Conservation (phyloP, 208 protist species). For the Trypanosomatidae sp. region DNA sequence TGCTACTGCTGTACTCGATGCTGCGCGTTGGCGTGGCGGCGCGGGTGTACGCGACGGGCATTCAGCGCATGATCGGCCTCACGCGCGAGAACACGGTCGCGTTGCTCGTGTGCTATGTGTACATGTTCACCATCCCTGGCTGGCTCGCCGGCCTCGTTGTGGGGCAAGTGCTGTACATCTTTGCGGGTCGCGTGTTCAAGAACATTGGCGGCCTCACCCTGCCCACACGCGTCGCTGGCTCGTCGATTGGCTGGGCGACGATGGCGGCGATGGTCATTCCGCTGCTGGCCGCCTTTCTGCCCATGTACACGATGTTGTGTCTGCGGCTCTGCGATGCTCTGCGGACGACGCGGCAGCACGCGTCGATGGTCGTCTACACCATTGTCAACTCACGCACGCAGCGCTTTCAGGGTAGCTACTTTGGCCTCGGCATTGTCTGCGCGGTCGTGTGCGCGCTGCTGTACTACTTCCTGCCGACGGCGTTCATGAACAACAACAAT, state of each 20-base stretch:
- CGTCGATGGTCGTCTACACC: conserved; percentile 42
- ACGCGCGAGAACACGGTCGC: conserved; percentile 25
- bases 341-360: conserved; percentile 49
- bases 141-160: conserved; percentile 54
- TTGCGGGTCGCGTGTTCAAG: conserved; percentile 17
- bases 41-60: conserved; percentile 89
- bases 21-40: conserved; percentile 89
- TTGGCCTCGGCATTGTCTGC: conserved; percentile 40
- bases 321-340: conserved; percentile 81
- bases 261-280: conserved; percentile 80
- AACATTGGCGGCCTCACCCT: conserved; percentile 26
- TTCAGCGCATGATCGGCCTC: conserved; percentile 89
- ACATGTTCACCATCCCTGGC: conserved; percentile 70
- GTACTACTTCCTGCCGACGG: conserved; percentile 90
- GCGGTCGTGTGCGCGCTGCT: conserved; percentile 69
- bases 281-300: conserved; percentile 72
- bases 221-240: conserved; percentile 11
- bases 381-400: conserved; percentile 24
- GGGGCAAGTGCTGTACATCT: conserved; percentile 38
- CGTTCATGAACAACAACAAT: conserved; percentile 77
- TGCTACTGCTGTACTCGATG: conserved; percentile 91
- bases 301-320: conserved; percentile 67
- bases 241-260: conserved; percentile 49
- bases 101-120: conserved; percentile 43
- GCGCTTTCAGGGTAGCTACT: conserved; percentile 14